Percentiles rank a stretch among this genome's conserved stretches.
Evolutionary conservation across 495 filamentous ascomycete species (phyloP).

Genomic region (Rhypophila decipiens): DNA sequence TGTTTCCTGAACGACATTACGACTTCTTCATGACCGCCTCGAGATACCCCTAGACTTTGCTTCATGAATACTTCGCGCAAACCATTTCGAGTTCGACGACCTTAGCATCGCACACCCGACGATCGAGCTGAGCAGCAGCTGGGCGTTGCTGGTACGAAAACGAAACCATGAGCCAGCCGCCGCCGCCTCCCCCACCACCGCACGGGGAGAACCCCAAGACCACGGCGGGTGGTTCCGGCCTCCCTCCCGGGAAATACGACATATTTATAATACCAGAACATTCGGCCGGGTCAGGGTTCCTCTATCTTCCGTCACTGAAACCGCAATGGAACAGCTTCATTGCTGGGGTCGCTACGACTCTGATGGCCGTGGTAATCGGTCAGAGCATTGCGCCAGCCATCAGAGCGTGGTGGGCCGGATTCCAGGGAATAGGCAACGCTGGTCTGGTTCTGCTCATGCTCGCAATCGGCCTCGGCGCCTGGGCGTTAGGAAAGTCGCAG

Average conservation of each 20-base stretch:
- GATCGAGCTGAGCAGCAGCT: neutral
- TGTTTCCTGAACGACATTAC: slow-evolving; percentile 15
- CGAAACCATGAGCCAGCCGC: slow-evolving; percentile 37
- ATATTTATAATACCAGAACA: slow-evolving; percentile 97
- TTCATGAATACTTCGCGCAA: slow-evolving; percentile 11
- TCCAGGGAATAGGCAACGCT: slow-evolving; percentile 54
- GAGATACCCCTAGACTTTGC: slow-evolving; percentile 29
- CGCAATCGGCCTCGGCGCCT: slow-evolving; percentile 67
- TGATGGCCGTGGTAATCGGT: slow-evolving; percentile 60
- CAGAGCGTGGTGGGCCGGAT: slow-evolving; percentile 58
- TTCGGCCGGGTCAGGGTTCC: slow-evolving; percentile 80
- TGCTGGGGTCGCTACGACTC: slow-evolving; percentile 69
- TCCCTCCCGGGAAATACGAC: slow-evolving; percentile 84
- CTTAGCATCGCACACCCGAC: neutral
- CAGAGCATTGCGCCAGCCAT: slow-evolving; percentile 63
- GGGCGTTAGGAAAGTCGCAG: slow-evolving; percentile 56
- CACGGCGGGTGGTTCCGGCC: slow-evolving; percentile 38
- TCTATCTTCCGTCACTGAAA: slow-evolving; percentile 86
- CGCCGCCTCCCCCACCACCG: slow-evolving; percentile 59
- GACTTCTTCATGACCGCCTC: slow-evolving; percentile 29
- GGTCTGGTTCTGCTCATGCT: slow-evolving; percentile 56
- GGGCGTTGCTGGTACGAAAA: slow-evolving; percentile 17
- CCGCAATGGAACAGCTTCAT: slow-evolving; percentile 86
- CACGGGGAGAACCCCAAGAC: slow-evolving; percentile 62
- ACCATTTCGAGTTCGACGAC: no score